Percentiles rank a stretch among this genome's conserved stretches.
Conservation (phyloP, 2,329 filamentous ascomycete genomes). For the Tolypocladium paradoxum region DNA sequence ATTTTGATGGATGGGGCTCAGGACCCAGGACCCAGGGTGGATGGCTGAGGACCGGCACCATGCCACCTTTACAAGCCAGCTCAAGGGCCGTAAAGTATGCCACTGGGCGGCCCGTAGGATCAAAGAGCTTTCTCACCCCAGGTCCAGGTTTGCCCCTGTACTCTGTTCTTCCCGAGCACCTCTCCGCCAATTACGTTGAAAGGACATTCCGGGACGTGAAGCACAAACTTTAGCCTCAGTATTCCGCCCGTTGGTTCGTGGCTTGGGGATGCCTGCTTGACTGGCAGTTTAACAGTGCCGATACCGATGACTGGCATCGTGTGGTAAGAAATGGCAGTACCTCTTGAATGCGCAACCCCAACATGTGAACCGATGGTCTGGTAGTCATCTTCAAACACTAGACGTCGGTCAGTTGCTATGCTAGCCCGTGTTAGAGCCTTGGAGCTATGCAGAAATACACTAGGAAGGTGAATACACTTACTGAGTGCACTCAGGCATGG, state of each 20-base stretch:
- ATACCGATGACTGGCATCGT: neutral
- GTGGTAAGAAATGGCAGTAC: neutral
- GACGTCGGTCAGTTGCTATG: neutral
- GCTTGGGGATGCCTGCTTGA: neutral
- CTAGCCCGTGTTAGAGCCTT: neutral
- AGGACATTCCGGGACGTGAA: neutral
- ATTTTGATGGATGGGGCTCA: neutral
- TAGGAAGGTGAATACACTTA: neutral
- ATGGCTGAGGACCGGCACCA: neutral
- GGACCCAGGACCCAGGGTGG: neutral
- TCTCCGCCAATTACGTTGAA: neutral
- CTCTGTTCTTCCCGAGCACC: neutral
- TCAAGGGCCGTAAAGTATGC: neutral
- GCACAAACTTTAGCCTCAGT: neutral
- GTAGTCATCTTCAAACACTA: neutral
- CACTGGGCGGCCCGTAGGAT: neutral
- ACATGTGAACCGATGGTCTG: neutral
- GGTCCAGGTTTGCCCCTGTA: neutral
- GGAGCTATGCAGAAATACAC: neutral
- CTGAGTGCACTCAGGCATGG: neutral
- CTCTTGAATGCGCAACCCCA: neutral
- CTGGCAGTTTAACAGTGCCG: too few species aligned
- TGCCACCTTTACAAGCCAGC: neutral
- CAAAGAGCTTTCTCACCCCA: neutral
- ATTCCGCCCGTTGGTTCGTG: neutral